Base-by-base conservation (phyloP, 1,284 basidiomycete genomes). In the Leccinum ponderosum region DNA sequence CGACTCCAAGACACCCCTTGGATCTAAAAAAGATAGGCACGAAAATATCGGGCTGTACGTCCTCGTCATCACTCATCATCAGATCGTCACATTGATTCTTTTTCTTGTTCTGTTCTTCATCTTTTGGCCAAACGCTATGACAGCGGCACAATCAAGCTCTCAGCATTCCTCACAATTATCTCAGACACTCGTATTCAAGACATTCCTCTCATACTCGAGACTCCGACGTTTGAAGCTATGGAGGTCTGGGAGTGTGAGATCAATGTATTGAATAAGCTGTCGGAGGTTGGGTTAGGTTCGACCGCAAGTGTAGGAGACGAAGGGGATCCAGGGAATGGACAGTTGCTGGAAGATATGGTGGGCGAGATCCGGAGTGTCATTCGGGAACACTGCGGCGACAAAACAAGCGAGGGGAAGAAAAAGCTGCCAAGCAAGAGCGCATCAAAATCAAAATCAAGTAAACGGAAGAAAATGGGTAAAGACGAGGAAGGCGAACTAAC, bases 131-230 rank as follows among this genome's bases (percentile, higher is more conserved):
- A 50, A 53, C 35, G 7, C 14, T 29, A 11, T 25, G 29, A 3
- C 48, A 90, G 89, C 2, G 93, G 93, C 0, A 75, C 87, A 50
- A 81, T 95, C 42, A 85, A 86, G 5, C 77, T 94, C 1, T 65
- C 69, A 1, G 80, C 86, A 1, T 95, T 95, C 75, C 79, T 81
- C 51, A 80, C 84, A 60, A 82, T 94, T 57, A 78, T 94, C 62
- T 83, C 83, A 14, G 93, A 95, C 69, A 76, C 82, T 4, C 84
- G 90, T 20, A 82, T 88, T 57, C 81, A 85, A 62, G 76, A 83
- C 52, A 89, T 95, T 48, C 93, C 93, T 3, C 80, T 95, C 48
- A 85, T 95, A 39, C 83, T 95, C 17, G 93, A 96, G 73, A 95
- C 93, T 0, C 91, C 91, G 0, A 81, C 79, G 31, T 83, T 85